These are phyloP conservation scores for Trichocladium antarcticum DNA, from an alignment of 495 filamentous ascomycete species.

Conservation along the genomic window DNA sequence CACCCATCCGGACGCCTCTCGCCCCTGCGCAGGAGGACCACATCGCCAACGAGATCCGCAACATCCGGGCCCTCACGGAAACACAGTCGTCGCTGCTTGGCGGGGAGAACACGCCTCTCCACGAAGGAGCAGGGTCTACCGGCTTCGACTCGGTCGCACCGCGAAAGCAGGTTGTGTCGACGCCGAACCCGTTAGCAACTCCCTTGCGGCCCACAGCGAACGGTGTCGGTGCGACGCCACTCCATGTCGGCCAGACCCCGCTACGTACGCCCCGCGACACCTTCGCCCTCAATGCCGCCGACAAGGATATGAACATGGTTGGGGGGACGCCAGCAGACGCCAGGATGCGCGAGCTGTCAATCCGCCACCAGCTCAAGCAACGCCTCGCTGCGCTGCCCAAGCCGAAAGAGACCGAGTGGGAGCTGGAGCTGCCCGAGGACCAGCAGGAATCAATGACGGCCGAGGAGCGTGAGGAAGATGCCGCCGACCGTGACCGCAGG, in stretches of 20 bases:
- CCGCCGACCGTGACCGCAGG: slow-evolving; percentile 67
- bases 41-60: slow-evolving; percentile 91
- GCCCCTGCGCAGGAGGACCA: slow-evolving; percentile 87
- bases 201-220: slow-evolving; percentile 63
- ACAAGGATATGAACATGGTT: slow-evolving; percentile 53
- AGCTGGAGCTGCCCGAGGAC: slow-evolving; percentile 85
- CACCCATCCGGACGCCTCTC: slow-evolving; percentile 83
- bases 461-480: slow-evolving; percentile 63
- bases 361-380: slow-evolving; percentile 57
- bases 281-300: slow-evolving; percentile 68
- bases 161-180: slow-evolving; percentile 66
- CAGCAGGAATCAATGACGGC: slow-evolving; percentile 47
- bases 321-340: slow-evolving; percentile 70
- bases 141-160: slow-evolving; percentile 82
- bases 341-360: slow-evolving; percentile 58
- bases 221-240: slow-evolving; percentile 63
- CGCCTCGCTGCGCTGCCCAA: slow-evolving; percentile 78
- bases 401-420: slow-evolving; percentile 83
- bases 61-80: slow-evolving; percentile 84
- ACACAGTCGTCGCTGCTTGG: slow-evolving; percentile 93
- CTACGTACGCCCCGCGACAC: slow-evolving; percentile 84
- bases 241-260: slow-evolving; percentile 68
- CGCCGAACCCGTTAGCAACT: slow-evolving; percentile 91
- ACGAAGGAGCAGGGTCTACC: slow-evolving; percentile 70
- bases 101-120: slow-evolving; percentile 83